These are phyloP conservation scores for Claviceps sp. DNA, from an alignment of 2,329 filamentous ascomycete genomes.

Conservation along the genomic window DNA sequence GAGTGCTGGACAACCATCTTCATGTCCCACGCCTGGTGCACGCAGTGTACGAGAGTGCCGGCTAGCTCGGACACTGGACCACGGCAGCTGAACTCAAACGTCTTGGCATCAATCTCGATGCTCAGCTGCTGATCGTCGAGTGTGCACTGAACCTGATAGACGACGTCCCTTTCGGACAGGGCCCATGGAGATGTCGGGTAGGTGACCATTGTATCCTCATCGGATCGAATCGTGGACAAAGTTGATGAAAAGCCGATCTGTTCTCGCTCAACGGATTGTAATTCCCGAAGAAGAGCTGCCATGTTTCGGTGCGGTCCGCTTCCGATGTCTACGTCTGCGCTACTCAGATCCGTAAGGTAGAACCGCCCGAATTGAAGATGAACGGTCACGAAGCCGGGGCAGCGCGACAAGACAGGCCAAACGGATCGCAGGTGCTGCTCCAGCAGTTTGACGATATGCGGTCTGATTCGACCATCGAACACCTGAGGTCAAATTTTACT, in stretches of 20 bases:
- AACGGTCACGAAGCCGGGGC: constrained; percentile 13
- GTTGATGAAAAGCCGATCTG: constrained; percentile 15
- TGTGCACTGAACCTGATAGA: constrained; percentile 16
- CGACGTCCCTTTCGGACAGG: constrained; percentile 8
- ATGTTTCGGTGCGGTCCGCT: constrained; percentile 9
- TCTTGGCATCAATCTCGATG: constrained; percentile 16
- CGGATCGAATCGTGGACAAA: constrained; percentile 14
- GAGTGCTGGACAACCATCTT: constrained; percentile 12
- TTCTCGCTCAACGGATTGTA: constrained; percentile 1
- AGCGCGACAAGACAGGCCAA: constrained; percentile 10
- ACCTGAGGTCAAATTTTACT: too few relatives aligned
- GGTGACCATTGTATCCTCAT: constrained; percentile 9
- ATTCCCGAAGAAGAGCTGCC: constrained; percentile 2
- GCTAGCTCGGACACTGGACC: constrained; percentile 10
- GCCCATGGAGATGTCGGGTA: constrained; percentile 9
- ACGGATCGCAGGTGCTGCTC: constrained; percentile 8
- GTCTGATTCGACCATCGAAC: background rate
- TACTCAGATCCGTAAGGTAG: constrained; percentile 12
- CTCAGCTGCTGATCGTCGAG: constrained; percentile 5
- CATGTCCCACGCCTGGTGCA: constrained; percentile 19
- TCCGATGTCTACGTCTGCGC: constrained; percentile 10
- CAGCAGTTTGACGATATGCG: constrained; percentile 5
- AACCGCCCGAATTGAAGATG: constrained; percentile 17
- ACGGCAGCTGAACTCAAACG: constrained; percentile 11
- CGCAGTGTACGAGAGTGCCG: constrained; percentile 17